Conservation (phyloP, 306 rosid species). For the Hippophae tibetana region DNA sequence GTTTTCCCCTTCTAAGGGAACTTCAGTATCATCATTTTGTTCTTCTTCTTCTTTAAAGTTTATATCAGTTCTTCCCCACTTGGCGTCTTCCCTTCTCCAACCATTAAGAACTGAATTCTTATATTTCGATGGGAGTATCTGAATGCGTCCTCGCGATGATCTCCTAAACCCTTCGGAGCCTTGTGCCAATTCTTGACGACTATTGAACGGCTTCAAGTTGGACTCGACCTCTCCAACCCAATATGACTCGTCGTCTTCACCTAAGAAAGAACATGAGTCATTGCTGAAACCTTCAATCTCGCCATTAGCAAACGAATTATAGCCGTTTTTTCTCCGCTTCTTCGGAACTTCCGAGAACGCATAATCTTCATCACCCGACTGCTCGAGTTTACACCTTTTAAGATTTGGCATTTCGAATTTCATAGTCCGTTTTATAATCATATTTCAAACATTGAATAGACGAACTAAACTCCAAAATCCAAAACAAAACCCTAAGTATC, state of each 20-base stretch:
- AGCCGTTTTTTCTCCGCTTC: constrained; percentile 43
- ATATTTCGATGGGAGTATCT: constrained; percentile 60
- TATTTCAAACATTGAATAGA: constrained; percentile 28
- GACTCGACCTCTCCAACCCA: constrained; percentile 51
- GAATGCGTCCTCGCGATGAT: constrained; percentile 68
- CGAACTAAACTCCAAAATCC: not conserved
- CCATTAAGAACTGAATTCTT: constrained; percentile 48
- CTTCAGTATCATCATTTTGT: not conserved
- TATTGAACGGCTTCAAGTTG: constrained; percentile 26
- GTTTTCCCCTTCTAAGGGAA: constrained; percentile 19
- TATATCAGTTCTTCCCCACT: constrained; percentile 23
- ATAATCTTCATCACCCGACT: constrained; percentile 32
- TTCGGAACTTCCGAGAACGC: constrained; percentile 33
- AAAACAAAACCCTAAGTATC: constrained; percentile 54
- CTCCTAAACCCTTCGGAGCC: constrained; percentile 22
- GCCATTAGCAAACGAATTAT: constrained; percentile 24
- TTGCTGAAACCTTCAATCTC: constrained; percentile 50
- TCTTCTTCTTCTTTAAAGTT: constrained; percentile 36
- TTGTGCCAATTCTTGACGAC: constrained; percentile 13
- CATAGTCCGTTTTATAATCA: constrained; percentile 62
- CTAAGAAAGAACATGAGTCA: constrained; percentile 51
- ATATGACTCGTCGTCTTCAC: constrained; percentile 33
- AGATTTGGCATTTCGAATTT: constrained; percentile 75
- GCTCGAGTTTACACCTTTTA: constrained; percentile 69
- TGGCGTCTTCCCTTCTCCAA: constrained; percentile 34